These are phyloP conservation scores for Acephala macrosclerotiorum DNA, from an alignment of 2,329 filamentous ascomycete species.

Conservation along the genomic window DNA sequence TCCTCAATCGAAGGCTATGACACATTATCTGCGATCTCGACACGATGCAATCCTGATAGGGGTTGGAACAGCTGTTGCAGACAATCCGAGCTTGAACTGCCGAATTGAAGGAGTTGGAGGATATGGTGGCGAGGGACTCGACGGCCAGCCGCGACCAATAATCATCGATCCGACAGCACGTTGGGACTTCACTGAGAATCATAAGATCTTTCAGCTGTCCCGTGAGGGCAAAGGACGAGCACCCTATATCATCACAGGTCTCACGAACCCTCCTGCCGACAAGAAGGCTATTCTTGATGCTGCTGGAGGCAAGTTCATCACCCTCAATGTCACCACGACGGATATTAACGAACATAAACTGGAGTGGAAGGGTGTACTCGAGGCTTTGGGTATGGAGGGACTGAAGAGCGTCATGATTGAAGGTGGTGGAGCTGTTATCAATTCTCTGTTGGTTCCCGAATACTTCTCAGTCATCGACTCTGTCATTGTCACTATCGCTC, in stretches of 20 bases:
- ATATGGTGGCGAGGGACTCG: conserved; percentile 52
- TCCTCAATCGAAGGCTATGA: conserved; percentile 86
- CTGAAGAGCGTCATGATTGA: conserved; percentile 89
- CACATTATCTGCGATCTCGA: conserved; percentile 82
- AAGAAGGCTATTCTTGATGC: no score
- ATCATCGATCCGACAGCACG: conserved; percentile 81
- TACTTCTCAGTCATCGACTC: not conserved
- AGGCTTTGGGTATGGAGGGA: no score
- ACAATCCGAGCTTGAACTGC: conserved; percentile 85
- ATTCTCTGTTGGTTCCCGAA: conserved; percentile 46
- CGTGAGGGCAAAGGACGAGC: conserved; percentile 24
- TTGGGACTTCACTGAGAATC: conserved; percentile 58
- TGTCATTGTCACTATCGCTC: conserved; percentile 89
- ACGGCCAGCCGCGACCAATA: conserved; percentile 78
- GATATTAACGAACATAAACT: not conserved
- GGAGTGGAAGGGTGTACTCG: no score
- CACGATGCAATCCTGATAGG: conserved; percentile 89
- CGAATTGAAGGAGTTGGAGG: conserved; percentile 50
- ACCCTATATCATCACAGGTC: no score
- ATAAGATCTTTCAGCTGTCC: conserved; percentile 30
- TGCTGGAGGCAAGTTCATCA: conserved; percentile 31
- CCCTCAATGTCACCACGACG: no score
- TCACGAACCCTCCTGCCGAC: no score
- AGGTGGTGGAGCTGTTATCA: conserved; percentile 84
- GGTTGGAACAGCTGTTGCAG: conserved; percentile 82